phyloP scores from a whole-genome alignment of 805 yeast genomes.

The Ogataea paradorogensis region DNA sequence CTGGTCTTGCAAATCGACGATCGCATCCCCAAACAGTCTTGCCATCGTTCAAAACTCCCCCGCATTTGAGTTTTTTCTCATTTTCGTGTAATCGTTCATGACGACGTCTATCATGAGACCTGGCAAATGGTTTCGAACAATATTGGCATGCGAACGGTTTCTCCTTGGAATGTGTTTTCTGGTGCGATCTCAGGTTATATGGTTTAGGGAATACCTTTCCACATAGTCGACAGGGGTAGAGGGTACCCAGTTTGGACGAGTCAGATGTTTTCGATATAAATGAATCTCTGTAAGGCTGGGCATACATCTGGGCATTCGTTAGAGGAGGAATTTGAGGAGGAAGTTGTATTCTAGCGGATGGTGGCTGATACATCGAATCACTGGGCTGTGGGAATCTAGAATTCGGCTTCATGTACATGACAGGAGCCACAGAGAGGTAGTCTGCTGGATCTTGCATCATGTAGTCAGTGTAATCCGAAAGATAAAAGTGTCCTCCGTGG shows the following conservation, averaged over 20 bases:
- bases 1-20: conserved; percentile 69
- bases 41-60: conserved; percentile 57
- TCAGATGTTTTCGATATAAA: neutral
- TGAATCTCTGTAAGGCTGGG: neutral
- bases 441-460: neutral
- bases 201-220: conserved; percentile 46
- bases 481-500: neutral
- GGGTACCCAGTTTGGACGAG: conserved; percentile 8
- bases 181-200: conserved; percentile 48
- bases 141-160: conserved; percentile 65
- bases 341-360: neutral
- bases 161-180: conserved; percentile 58
- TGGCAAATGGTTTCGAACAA: conserved; percentile 68
- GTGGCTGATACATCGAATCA: neutral
- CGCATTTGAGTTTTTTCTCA: conserved; percentile 64
- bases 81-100: conserved; percentile 78
- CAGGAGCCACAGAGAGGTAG: neutral
- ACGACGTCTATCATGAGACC: conserved; percentile 73
- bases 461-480: neutral
- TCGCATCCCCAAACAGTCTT: conserved; percentile 72
- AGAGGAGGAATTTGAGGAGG: neutral
- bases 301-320: neutral
- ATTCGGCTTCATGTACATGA: neutral
- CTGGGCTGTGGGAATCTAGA: neutral
- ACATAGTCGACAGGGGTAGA: conserved; percentile 41